Base-by-base conservation (phyloP, 208 protist species). In the Acanthamoeba triangularis region DNA sequence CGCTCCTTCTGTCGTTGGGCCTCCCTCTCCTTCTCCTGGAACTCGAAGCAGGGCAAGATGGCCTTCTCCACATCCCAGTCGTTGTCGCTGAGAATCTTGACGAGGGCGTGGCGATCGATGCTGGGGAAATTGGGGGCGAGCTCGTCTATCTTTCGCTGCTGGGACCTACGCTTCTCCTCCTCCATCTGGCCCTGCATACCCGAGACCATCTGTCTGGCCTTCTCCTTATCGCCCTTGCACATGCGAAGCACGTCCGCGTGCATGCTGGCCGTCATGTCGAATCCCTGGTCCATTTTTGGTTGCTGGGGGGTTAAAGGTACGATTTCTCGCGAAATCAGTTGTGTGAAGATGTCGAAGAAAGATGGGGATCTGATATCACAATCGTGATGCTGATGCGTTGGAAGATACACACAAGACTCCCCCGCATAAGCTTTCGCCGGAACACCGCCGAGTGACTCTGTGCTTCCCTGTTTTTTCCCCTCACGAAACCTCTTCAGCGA, bases 1-100 rank as follows among this genome's bases (percentile, higher is more conserved):
- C 23, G 63, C 25, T 65, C 87, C 87, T 93, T 37, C 28, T 93
- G n/a, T 30, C 37, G n/a, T 16, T 49, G 41, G 16, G 47, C 47
- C 37, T 93, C 41, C 20, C 87, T 65, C 61, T 93, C 56, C 47
- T 93, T 65, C 87, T 93, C 87, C 25, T 35, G 41, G 35, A 25
- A 18, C 52, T 65, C 87, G 61, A 93, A 93, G 63, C 33, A 54
- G 18, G 87, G 87, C 25, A 93, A 1, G 56, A 93, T 93, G 61
- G 87, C 87, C 59, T 54, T 65, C 33, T 93, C 87, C 61, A 74
- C 52, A 41, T 93, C 87, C 87, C 87, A 93, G n/a, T 93, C 87
- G 47, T 93, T 93, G 16, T 93, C 87, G 63, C 11, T n/a, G 33
- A 93, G 61, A 11, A 65, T 44, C 35, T 49, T 18, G 0, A 33